These are phyloP conservation scores for Penicillium sclerotigenum DNA, from an alignment of 2,329 filamentous ascomycete species.

Conservation along the genomic window DNA sequence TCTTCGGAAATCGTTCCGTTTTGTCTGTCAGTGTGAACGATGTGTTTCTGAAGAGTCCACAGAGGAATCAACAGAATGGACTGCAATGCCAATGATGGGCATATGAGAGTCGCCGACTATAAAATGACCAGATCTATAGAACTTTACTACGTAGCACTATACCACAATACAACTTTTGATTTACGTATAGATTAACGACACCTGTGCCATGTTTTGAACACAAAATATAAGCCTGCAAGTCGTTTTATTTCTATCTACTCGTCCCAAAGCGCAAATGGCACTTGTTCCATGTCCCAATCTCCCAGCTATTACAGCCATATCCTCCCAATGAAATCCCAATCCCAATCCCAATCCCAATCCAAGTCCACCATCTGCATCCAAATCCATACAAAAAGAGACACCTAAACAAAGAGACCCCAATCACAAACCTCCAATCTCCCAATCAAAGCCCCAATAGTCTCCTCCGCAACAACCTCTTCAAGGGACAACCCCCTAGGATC, in stretches of 20 bases:
- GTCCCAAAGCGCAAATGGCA: neutral
- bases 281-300: neutral
- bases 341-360: neutral
- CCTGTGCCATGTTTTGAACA: neutral
- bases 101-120: neutral
- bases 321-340: neutral
- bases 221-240: neutral
- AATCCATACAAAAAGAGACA: neutral
- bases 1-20: constrained; percentile 28
- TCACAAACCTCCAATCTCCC: constrained; percentile 74
- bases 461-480: constrained; percentile 54
- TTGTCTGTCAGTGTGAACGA: constrained; percentile 28
- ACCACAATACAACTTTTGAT: neutral
- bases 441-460: constrained; percentile 53
- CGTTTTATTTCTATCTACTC: neutral
- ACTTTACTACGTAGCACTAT: neutral
- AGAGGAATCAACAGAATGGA: constrained; percentile 16
- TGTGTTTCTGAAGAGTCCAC: constrained; percentile 24
- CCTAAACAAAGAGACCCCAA: constrained; percentile 66
- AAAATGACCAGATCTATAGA: neutral
- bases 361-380: neutral
- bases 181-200: neutral
- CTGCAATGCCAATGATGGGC: constrained; percentile 20
- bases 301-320: neutral
- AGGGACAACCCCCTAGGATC: constrained; percentile 66